Conservation (phyloP, 2,329 filamentous ascomycete species). For the Paracorniculantispora psalliotae region DNA sequence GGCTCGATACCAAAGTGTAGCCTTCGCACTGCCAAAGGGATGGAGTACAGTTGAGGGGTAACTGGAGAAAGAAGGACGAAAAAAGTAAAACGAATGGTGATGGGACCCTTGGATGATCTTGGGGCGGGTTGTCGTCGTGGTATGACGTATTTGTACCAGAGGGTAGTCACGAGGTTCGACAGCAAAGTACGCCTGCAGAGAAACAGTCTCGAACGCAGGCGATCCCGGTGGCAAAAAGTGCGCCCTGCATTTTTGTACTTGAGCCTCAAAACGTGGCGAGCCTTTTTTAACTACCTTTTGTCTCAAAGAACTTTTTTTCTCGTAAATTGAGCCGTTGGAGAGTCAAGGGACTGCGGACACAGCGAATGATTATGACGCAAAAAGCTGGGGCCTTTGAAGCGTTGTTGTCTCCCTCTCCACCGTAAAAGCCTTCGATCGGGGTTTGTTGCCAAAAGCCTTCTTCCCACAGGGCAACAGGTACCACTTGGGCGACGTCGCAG, state of each 20-base stretch:
- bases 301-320: no score
- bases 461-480: no score
- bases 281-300: neutral
- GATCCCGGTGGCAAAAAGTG: neutral
- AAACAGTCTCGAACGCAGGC: neutral
- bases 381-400: neutral
- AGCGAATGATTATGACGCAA: conserved; percentile 3
- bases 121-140: neutral
- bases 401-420: neutral
- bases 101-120: neutral
- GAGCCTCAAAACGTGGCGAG: neutral
- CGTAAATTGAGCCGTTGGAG: no score
- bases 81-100: neutral
- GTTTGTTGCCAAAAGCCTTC: no score
- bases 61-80: no score
- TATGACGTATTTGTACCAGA: conserved; percentile 5
- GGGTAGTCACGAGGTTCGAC: neutral
- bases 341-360: no score
- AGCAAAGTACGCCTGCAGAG: neutral
- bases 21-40: no score
- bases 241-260: neutral
- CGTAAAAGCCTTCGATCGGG: neutral
- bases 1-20: no score
- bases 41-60: no score
- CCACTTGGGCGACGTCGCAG: neutral